Evolutionary conservation across 2,329 filamentous ascomycete genomes (phyloP).

Genomic region (Moelleriella libera): DNA sequence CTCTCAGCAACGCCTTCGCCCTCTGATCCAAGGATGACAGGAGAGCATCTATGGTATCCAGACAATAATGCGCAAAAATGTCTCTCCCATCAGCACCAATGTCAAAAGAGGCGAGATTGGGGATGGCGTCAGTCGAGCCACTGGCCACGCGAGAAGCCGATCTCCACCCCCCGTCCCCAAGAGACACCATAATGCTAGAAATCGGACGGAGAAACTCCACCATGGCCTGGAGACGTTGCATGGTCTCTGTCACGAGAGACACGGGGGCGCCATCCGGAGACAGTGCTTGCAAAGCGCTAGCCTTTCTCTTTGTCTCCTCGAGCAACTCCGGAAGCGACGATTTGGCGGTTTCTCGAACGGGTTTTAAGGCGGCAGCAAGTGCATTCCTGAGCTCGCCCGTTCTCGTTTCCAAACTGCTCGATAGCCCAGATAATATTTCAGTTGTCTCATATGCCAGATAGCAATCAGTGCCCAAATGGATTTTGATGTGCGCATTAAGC

Average conservation of each 20-base stretch:
- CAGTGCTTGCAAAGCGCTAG: conserved; percentile 49
- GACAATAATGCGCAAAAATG: conserved; percentile 79
- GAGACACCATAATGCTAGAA: conserved; percentile 76
- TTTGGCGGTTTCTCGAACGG: conserved; percentile 84
- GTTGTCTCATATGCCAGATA: conserved; percentile 92
- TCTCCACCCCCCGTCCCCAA: conserved; percentile 88
- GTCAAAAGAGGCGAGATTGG: conserved; percentile 67
- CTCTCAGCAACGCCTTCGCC: conserved; percentile 56
- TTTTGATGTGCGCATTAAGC: conserved; percentile 78
- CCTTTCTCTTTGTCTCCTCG: conserved; percentile 64
- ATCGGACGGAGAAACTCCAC: conserved; percentile 75
- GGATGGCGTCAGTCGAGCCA: conserved; percentile 48
- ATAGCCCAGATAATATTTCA: conserved; percentile 71
- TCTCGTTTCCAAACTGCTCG: conserved; percentile 63
- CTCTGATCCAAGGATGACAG: conserved; percentile 64
- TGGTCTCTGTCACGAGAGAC: conserved; percentile 67
- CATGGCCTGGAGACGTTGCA: conserved; percentile 77
- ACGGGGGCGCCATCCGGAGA: conserved; percentile 68
- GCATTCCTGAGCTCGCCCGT: conserved; percentile 77
- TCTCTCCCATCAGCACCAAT: conserved; percentile 78
- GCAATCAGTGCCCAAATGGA: conserved; percentile 78
- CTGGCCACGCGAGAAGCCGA: conserved; percentile 33
- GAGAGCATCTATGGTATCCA: conserved; percentile 75
- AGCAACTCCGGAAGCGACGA: conserved; percentile 69
- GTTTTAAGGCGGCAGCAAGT: conserved; percentile 74